Evolutionary conservation across 106 monocot species (phyloP).

Genomic region (Phalaenopsis equestris): DNA sequence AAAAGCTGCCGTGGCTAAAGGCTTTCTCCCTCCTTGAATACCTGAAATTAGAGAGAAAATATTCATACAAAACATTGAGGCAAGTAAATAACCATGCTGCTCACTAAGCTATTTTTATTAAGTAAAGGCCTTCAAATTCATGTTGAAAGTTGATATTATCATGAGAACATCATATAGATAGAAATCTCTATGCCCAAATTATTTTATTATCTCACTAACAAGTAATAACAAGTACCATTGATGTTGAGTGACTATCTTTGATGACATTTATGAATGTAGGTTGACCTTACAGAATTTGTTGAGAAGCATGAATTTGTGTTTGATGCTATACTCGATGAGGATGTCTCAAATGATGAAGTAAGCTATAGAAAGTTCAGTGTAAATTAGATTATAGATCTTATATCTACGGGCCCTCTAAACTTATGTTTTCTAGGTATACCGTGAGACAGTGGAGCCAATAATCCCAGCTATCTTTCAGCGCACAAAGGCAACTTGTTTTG

Average conservation of each 20-base stretch:
- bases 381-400: background rate
- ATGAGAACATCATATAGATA: background rate
- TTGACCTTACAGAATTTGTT: constrained; percentile 94
- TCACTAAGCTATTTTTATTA: background rate
- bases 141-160: background rate
- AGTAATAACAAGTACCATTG: background rate
- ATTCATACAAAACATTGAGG: background rate
- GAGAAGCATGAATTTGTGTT: constrained; percentile 95
- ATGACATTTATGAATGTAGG: constrained; percentile 26
- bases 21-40: background rate
- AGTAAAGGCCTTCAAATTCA: background rate
- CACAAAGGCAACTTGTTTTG: constrained; percentile 90
- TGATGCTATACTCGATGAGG: constrained; percentile 25
- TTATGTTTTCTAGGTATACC: constrained; percentile 52
- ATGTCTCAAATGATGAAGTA: constrained; percentile 21
- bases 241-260: background rate
- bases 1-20: background rate
- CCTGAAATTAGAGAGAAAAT: background rate
- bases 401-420: background rate
- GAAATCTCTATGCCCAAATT: background rate
- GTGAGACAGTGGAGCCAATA: constrained; percentile 73
- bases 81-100: background rate
- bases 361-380: background rate
- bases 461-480: constrained; percentile 68
- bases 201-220: background rate